Evolutionary conservation across 2,329 filamentous ascomycete species (phyloP).

Genomic region (Metarhizium robertsii): DNA sequence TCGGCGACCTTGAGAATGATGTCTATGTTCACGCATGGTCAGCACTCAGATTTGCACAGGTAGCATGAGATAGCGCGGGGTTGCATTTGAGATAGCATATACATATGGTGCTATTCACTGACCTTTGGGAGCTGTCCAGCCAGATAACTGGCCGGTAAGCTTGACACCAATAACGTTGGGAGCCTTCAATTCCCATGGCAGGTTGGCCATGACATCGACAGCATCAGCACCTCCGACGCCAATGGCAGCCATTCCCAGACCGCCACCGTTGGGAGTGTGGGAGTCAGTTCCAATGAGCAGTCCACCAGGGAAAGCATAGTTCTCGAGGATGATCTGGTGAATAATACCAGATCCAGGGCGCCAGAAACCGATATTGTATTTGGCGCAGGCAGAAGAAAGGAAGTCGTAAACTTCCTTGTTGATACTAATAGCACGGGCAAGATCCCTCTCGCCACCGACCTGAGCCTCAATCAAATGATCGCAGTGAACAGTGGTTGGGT

Average conservation of each 20-base stretch:
- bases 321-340: slow-evolving; percentile 96
- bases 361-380: slow-evolving; percentile 99
- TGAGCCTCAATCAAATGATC: slow-evolving; percentile 99
- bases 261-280: slow-evolving; percentile 94
- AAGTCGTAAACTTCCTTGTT: slow-evolving; percentile 99
- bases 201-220: slow-evolving; percentile 94
- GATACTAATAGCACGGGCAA: slow-evolving; percentile 80
- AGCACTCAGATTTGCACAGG: not conserved
- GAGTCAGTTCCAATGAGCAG: slow-evolving; percentile 96
- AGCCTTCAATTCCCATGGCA: slow-evolving; percentile 97
- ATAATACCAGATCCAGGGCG: slow-evolving; percentile 97
- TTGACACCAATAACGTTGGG: slow-evolving; percentile 95
- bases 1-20: slow-evolving; percentile 97
- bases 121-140: slow-evolving; percentile 93
- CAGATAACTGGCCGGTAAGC: slow-evolving; percentile 78
- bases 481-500: slow-evolving; percentile 93
- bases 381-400: slow-evolving; percentile 84
- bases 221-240: slow-evolving; percentile 98
- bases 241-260: slow-evolving; percentile 89
- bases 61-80: not conserved
- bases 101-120: slow-evolving; percentile 10
- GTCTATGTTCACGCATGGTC: slow-evolving; percentile 40
- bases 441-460: slow-evolving; percentile 85
- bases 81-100: not conserved
- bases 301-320: slow-evolving; percentile 98